phyloP scores from a whole-genome alignment of 768 basidiomycete genomes.

The Epithele typhae region DNA sequence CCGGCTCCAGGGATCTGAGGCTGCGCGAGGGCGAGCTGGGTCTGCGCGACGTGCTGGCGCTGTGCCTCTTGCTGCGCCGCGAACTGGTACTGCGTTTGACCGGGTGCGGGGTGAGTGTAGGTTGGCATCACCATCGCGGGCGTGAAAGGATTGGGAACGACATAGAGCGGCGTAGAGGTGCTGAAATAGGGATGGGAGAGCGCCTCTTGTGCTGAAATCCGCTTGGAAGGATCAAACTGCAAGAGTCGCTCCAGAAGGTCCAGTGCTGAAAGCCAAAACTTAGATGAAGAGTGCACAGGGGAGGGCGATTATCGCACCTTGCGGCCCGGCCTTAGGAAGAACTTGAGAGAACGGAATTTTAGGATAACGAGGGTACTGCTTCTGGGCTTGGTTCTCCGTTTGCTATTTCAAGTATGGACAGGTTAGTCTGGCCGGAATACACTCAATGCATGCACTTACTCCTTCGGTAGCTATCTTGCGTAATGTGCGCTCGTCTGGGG shows the following conservation, averaged over 20 bases:
- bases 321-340: constrained; percentile 80
- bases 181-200: constrained; percentile 90
- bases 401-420: constrained; percentile 9
- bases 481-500: constrained; percentile 84
- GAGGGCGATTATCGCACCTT: too few species aligned
- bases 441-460: constrained; percentile 43
- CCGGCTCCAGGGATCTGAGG: constrained; percentile 13
- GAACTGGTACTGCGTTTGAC: constrained; percentile 35
- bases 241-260: constrained; percentile 92
- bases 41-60: not conserved
- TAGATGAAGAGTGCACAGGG: not conserved
- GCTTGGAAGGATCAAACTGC: constrained; percentile 92
- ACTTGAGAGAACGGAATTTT: constrained; percentile 79
- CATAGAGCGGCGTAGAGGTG: constrained; percentile 45
- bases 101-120: constrained; percentile 47
- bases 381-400: constrained; percentile 74
- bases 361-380: constrained; percentile 84
- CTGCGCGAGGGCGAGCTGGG: constrained; percentile 10
- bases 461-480: constrained; percentile 88
- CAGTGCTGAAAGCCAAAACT: too few species aligned
- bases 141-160: constrained; percentile 66
- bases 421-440: not conserved
- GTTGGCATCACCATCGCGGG: constrained; percentile 38
- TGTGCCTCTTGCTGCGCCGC: constrained; percentile 24
- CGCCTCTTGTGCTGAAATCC: constrained; percentile 88